Conservation (phyloP, 306 rosid species). For the Lotus japonicus region DNA sequence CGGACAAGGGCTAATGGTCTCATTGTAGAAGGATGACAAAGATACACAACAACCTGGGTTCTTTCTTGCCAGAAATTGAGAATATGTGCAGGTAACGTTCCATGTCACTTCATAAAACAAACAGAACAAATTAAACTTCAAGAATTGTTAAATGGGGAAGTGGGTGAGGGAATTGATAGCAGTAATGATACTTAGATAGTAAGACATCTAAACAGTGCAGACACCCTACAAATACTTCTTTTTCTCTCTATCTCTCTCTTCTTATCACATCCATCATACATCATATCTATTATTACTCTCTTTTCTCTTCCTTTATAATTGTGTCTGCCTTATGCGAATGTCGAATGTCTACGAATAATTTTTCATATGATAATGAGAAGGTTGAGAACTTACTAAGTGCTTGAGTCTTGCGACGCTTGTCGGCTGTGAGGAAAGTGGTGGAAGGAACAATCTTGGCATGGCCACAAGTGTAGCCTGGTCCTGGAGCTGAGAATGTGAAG, state of each 20-base stretch:
- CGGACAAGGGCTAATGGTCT: slow-evolving; percentile 70
- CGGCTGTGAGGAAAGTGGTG: slow-evolving; percentile 62
- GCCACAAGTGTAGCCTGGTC: slow-evolving; percentile 96
- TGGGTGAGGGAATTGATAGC: neutral
- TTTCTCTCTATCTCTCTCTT: no score
- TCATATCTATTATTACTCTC: no score
- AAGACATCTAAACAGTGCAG: no score
- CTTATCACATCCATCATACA: no score
- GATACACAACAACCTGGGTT: slow-evolving; percentile 87
- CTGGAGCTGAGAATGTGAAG: slow-evolving; percentile 83
- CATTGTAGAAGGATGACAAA: slow-evolving; percentile 84
- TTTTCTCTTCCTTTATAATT: no score
- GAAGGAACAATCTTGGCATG: slow-evolving; percentile 83
- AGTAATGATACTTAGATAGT: no score
- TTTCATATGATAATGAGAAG: neutral
- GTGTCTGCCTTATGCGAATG: no score
- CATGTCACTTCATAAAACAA: slow-evolving; percentile 79
- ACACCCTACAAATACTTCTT: no score
- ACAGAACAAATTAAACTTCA: neutral
- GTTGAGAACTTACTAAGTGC: slow-evolving; percentile 55
- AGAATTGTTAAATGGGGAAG: neutral
- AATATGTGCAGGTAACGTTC: slow-evolving; percentile 95
- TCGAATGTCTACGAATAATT: no score
- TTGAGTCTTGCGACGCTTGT: slow-evolving; percentile 90
- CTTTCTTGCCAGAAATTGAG: slow-evolving; percentile 79